Percentiles rank a stretch among this genome's conserved stretches.
These are phyloP conservation scores for Spathaspora passalidarum DNA, from an alignment of 805 yeast species.

Conservation along the genomic window DNA sequence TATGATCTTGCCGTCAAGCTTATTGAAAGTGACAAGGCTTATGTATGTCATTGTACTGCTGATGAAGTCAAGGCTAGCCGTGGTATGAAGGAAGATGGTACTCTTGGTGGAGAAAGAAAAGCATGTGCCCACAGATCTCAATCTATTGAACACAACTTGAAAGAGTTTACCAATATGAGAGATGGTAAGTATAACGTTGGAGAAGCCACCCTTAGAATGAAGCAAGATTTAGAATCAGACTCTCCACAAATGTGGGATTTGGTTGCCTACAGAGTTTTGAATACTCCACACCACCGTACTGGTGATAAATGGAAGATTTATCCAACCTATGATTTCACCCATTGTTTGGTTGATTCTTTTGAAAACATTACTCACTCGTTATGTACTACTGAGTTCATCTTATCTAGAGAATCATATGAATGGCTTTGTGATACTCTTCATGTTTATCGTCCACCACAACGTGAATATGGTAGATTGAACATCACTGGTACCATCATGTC, in stretches of 20 bases:
- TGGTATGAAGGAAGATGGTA: slow-evolving; percentile 89
- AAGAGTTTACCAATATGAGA: slow-evolving; percentile 85
- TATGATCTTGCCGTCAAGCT: slow-evolving; percentile 86
- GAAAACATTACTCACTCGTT: slow-evolving; percentile 95
- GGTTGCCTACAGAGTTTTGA: slow-evolving; percentile 91
- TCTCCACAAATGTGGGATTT: slow-evolving; percentile 99
- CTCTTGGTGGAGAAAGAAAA: slow-evolving; percentile 87
- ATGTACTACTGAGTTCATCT: slow-evolving; percentile 92
- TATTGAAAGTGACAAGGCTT: slow-evolving; percentile 69
- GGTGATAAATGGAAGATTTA: slow-evolving; percentile 97
- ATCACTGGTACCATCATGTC: slow-evolving; percentile 92
- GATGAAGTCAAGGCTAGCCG: slow-evolving; percentile 88
- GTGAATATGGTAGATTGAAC: slow-evolving; percentile 96
- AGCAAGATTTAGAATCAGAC: slow-evolving; percentile 84
- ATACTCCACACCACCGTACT: slow-evolving; percentile 93
- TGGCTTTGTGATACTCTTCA: slow-evolving; percentile 96
- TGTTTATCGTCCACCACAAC: slow-evolving; percentile 97
- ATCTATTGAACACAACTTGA: slow-evolving; percentile 69
- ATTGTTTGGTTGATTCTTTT: slow-evolving; percentile 96
- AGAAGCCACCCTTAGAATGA: slow-evolving; percentile 94
- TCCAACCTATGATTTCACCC: slow-evolving; percentile 98
- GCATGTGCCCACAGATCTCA: slow-evolving; percentile 77
- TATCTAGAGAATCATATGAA: slow-evolving; percentile 93
- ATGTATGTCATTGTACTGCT: slow-evolving; percentile 89
- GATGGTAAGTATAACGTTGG: slow-evolving; percentile 88